Base-by-base conservation (phyloP, 345 rosid genomes). In the Theobroma cacao region DNA sequence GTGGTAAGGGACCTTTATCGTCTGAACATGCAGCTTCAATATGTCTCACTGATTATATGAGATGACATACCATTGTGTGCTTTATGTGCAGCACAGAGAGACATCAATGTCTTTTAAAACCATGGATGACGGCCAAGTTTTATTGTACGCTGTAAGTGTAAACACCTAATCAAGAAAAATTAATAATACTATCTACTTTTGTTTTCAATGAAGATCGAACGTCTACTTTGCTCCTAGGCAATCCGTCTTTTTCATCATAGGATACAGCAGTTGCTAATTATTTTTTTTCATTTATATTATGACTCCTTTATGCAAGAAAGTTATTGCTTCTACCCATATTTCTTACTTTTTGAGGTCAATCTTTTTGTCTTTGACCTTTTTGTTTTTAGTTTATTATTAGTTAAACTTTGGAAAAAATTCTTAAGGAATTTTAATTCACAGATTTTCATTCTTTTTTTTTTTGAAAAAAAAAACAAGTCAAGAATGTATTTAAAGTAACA, bases 81-180 rank as follows among this genome's bases (percentile, higher is more conserved):
- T 36, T 71, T 67, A 36, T 81, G n/a, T 77, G 62, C 93, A 95
- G 98, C 97, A 91, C 74, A 86, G 98, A 81, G 99, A 96, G 83
- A 90, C 95, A 52, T 91, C 98, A 52, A 91, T 94, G 95, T 89
- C 98, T 41, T 94, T 96, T 86, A 96, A 96, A 85, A 94, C 98
- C 9, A 94, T 94, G 98, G 98, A 91, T 81, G 99, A 96, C 81
- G 99, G 98, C 70, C 95, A 88, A 83, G 99, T 96, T 78, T 90
- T 91, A 75, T 85, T 94, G 56, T 94, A 94, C 26, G 91, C 91
- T 41, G 99, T 95, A 76, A 82, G 99, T 79, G 65, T 53, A 36
- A 63, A 63, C 14, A 28, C 26, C 9, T 18, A 69, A 45, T 69
- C 56, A 45, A 26, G 40, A 11, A 41, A 67, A 38, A 40, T 22